Base-by-base conservation (phyloP, 257 asterid genomes). In the Solanum tarijense region DNA sequence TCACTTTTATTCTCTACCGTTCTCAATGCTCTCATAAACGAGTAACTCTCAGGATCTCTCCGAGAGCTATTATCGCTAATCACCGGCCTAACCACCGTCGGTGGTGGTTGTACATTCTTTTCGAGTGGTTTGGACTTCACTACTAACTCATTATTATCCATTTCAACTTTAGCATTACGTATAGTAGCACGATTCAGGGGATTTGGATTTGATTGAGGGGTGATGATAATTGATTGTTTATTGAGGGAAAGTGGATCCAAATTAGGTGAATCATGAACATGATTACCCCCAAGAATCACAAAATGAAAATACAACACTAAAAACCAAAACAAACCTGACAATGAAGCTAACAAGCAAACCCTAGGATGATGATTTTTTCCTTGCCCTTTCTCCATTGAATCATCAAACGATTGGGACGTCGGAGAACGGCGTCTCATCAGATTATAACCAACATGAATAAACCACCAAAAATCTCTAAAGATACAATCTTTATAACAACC, bases 1-100 rank as follows among this genome's bases (percentile, higher is more conserved):
- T 96, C 98, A 31, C 98, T 96, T 92, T 91, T 94, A 74, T 96
- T 96, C 38, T 96, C 93, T 9, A 88, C 90, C 1, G 96, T 93
- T 83, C 93, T 90, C 91, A 96, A 91, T 2, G 98, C 98, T 87
- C 94, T 90, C 95, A 90, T 86, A 85, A 95, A 95, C 4, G 98
- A 93, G 87, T 91, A 95, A 20, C 75, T 69, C 86, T 76, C 90
- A 88, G 46, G 84, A 87, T 91, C 83, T 46, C 27, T 88, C 55
- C 78, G 60, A 71, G 88, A 85, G 58, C 20, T 68, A 52, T 69
- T 78, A 41, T 8, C 12, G 25, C 9, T 78, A 78, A 41, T 7
- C 84, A 78, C 58, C 27, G 21, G 21, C 60, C 36, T 78, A 78
- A 78, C 6, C 84, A 78, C 60, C 29, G 20, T 8, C 3, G 60